Evolutionary conservation across 345 rosid species (phyloP).

Genomic region (Eucalyptus camaldulensis): DNA sequence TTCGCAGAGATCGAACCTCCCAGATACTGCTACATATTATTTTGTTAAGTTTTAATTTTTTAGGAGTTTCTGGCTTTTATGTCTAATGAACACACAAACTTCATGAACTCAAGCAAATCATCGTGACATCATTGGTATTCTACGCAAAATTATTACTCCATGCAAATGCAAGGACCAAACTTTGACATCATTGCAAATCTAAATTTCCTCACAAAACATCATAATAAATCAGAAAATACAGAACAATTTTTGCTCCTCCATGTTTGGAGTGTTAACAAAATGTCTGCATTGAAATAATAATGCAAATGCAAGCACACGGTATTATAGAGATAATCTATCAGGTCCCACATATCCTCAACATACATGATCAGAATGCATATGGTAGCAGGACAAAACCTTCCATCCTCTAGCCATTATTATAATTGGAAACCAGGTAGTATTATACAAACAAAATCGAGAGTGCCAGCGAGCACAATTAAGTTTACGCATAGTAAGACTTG

Average conservation of each 20-base stretch:
- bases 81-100: background rate
- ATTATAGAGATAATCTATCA: background rate
- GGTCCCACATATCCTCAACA: background rate
- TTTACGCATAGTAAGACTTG: background rate
- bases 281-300: background rate
- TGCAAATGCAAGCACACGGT: background rate
- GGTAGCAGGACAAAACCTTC: background rate
- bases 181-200: background rate
- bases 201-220: background rate
- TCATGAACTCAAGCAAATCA: background rate
- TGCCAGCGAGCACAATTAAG: background rate
- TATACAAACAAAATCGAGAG: background rate
- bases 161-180: background rate
- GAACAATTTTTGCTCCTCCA: background rate
- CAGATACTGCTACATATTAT: background rate
- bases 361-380: background rate
- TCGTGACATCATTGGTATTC: background rate
- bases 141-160: background rate
- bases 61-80: background rate
- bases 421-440: background rate
- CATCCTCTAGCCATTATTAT: background rate
- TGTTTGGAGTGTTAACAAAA: background rate
- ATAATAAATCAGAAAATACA: background rate
- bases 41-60: background rate
- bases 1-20: background rate